phyloP scores from a whole-genome alignment of 176 grass and related monocot species.

The Eragrostis curvula region DNA sequence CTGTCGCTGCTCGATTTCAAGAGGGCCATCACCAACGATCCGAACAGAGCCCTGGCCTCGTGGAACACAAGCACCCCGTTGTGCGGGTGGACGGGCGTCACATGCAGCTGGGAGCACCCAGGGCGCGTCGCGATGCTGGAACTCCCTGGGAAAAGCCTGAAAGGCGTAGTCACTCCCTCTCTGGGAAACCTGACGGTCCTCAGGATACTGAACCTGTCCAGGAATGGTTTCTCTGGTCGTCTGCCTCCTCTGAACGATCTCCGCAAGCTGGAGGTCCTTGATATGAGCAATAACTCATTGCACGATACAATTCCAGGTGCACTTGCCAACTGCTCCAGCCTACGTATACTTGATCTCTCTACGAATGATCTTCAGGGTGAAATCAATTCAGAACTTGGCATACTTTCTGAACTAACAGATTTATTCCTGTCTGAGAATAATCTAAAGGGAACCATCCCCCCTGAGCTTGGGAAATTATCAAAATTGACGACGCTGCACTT shows the following conservation, averaged over 20 bases:
- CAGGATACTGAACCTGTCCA: not conserved
- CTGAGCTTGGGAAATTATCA: not conserved
- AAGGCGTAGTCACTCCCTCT: not conserved
- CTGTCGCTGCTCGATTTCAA: not conserved
- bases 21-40: not conserved
- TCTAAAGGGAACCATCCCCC: not conserved
- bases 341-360: too few species aligned
- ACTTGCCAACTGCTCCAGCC: too few species aligned
- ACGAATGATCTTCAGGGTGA: too few species aligned
- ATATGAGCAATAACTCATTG: too few species aligned
- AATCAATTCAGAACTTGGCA: too few species aligned
- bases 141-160: not conserved
- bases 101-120: not conserved
- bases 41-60: not conserved
- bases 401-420: too few species aligned
- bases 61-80: constrained; percentile 13
- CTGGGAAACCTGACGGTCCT: constrained; percentile 21
- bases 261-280: too few species aligned
- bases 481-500: rapidly evolving
- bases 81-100: not conserved
- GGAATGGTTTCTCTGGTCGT: not conserved
- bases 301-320: too few species aligned
- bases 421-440: too few species aligned
- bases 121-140: not conserved
- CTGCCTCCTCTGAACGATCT: too few species aligned